Conservation (phyloP, 192 early-diverging fungal genomes). For the Backusella circina region DNA sequence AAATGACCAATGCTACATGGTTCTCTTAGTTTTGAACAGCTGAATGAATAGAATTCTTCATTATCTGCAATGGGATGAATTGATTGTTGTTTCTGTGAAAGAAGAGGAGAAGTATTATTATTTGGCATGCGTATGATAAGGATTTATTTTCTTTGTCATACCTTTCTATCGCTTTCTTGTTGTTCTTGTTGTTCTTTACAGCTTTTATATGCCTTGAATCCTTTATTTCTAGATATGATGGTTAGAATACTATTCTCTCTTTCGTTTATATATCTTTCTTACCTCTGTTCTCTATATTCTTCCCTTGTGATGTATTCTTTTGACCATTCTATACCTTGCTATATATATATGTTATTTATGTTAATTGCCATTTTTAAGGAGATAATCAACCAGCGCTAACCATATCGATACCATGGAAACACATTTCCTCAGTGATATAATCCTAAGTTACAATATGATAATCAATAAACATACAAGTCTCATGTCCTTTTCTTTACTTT, state of each 20-base stretch:
- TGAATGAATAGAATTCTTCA: constrained; percentile 44
- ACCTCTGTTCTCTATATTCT: constrained; percentile 35
- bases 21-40: constrained; percentile 35
- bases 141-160: constrained; percentile 14
- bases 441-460: background rate
- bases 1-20: constrained; percentile 58
- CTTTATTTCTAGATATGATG: constrained; percentile 5
- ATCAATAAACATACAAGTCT: background rate
- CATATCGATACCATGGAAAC: constrained; percentile 34
- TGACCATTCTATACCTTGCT: constrained; percentile 41
- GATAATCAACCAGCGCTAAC: constrained; percentile 9
- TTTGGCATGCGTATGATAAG: background rate
- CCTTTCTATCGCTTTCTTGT: background rate
- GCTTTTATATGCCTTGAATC: constrained; percentile 16
- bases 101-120: background rate
- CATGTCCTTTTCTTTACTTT: background rate
- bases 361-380: background rate
- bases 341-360: background rate
- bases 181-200: constrained; percentile 17
- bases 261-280: background rate
- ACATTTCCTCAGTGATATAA: constrained; percentile 27
- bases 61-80: constrained; percentile 24
- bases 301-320: constrained; percentile 23
- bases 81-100: constrained; percentile 2
- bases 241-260: background rate